These are phyloP conservation scores for Furcasterigmium furcatum DNA, from an alignment of 2,329 filamentous ascomycete genomes.

Conservation along the genomic window DNA sequence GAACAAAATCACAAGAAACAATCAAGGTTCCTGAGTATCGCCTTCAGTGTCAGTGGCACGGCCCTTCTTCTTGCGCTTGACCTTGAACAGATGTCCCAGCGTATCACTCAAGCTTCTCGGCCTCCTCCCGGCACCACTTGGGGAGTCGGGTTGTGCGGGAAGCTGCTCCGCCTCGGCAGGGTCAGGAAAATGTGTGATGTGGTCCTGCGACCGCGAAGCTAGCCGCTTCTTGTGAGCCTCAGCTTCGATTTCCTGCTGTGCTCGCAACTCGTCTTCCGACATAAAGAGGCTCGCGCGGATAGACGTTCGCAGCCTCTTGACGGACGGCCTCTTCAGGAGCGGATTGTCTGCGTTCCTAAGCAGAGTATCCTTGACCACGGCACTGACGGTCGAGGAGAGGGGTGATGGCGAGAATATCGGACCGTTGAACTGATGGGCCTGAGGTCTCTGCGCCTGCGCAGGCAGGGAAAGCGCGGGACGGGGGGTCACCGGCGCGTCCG, in stretches of 20 bases:
- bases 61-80: slow-evolving; percentile 24
- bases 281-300: slow-evolving; percentile 55
- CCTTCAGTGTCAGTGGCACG: slow-evolving; percentile 14
- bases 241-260: slow-evolving; percentile 8
- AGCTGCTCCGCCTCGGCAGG: neutral
- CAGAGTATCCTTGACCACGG: slow-evolving; percentile 54
- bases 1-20: neutral
- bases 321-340: slow-evolving; percentile 36
- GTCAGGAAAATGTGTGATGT: neutral
- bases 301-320: slow-evolving; percentile 44
- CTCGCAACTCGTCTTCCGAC: slow-evolving; percentile 25
- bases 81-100: slow-evolving; percentile 34
- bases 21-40: slow-evolving; percentile 5
- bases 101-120: slow-evolving; percentile 39
- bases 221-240: slow-evolving; percentile 5
- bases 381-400: slow-evolving; percentile 55
- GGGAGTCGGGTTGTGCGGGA: neutral
- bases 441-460: slow-evolving; percentile 18
- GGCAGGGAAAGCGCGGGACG: slow-evolving; percentile 5
- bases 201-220: slow-evolving; percentile 1
- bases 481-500: slow-evolving; percentile 14
- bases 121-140: slow-evolving; percentile 19
- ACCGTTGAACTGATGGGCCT: slow-evolving; percentile 36
- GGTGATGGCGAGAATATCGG: slow-evolving; percentile 58
- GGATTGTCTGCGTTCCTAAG: slow-evolving; percentile 40